Base-by-base conservation (phyloP, 306 rosid genomes). In the Pachyrhizus erosus region DNA sequence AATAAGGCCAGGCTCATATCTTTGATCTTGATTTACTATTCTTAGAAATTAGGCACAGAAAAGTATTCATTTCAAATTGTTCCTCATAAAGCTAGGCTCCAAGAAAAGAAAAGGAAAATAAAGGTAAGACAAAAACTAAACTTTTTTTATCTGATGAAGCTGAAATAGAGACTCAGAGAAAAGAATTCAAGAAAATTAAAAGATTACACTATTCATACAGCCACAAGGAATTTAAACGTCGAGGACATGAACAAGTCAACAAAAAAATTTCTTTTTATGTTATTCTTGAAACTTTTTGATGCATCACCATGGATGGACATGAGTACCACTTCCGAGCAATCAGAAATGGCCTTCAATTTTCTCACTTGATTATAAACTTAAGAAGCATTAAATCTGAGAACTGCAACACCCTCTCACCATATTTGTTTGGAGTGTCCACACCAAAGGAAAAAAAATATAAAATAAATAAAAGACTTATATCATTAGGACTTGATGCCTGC, bases 31-130 rank as follows among this genome's bases (percentile, higher is more conserved):
- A 54, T 85, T 60, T 42, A 20, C 75, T 64, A 64, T 62, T 77
- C 65, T 37, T 5, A 84, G 81, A 80, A 74, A 82, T 81, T 75
- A 54, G 70, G 61, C 73, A 64, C 77, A 75, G 34, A 11, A 84
- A 88, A 65, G 60, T 88, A 52, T 21, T 80, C 77, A 81, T 77
- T 84, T 87, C 73, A 13, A 45, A 76, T 76, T 57, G 80, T 83
- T 82, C 88, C 78, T 73, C 21, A 42, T 67, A 69, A 70, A 82
- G 69, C 31, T 66, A 49, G 45, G 34, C 51, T 48, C 42, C 31
- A 21, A 42, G 37, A 24, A 54, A 73, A 66, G 84, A 57, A 84
- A 52, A 26, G 21, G 68, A 68, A 79, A 67, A 39, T 9, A 68
- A 68, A 55, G 55, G 10, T 48, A 37, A 51, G 72, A 72, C 13